Evolutionary conservation across 2,329 filamentous ascomycete species (phyloP).

Genomic region (Proliferodiscus dingleyae): DNA sequence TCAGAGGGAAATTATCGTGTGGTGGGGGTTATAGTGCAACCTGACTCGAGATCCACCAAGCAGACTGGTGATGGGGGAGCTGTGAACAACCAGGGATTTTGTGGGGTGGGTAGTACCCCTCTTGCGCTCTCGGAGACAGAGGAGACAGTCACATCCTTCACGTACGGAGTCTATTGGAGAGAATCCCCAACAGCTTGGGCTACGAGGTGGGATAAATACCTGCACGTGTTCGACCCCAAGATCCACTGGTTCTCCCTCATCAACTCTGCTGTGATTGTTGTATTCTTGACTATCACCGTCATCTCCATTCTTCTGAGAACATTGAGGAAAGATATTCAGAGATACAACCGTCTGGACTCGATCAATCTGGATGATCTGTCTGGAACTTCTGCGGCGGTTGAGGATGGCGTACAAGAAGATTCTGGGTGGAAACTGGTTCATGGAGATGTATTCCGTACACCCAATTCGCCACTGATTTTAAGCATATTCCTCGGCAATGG

Average conservation of each 20-base stretch:
- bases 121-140: conserved; percentile 62
- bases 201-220: conserved; percentile 97
- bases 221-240: conserved; percentile 94
- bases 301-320: conserved; percentile 87
- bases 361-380: conserved; percentile 87
- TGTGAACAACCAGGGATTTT: conserved; percentile 45
- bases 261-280: conserved; percentile 90
- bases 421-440: conserved; percentile 98
- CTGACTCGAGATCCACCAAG: conserved; percentile 62
- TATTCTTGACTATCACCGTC: conserved; percentile 87
- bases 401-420: conserved; percentile 94
- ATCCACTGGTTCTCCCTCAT: conserved; percentile 99
- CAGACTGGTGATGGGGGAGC: conserved; percentile 44
- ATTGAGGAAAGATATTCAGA: conserved; percentile 88
- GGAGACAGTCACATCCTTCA: conserved; percentile 71
- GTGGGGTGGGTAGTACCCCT: conserved; percentile 50
- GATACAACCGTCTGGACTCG: conserved; percentile 91
- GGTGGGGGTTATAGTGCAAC: conserved; percentile 86
- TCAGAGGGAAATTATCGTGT: conserved; percentile 70
- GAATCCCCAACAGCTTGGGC: conserved; percentile 85
- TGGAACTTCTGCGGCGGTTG: conserved; percentile 67
- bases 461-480: conserved; percentile 75
- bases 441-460: conserved; percentile 91
- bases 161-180: conserved; percentile 88
- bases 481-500: conserved; percentile 89